Evolutionary conservation across 2,329 filamentous ascomycete genomes (phyloP).

Genomic region (Fusarium keratoplasticum): DNA sequence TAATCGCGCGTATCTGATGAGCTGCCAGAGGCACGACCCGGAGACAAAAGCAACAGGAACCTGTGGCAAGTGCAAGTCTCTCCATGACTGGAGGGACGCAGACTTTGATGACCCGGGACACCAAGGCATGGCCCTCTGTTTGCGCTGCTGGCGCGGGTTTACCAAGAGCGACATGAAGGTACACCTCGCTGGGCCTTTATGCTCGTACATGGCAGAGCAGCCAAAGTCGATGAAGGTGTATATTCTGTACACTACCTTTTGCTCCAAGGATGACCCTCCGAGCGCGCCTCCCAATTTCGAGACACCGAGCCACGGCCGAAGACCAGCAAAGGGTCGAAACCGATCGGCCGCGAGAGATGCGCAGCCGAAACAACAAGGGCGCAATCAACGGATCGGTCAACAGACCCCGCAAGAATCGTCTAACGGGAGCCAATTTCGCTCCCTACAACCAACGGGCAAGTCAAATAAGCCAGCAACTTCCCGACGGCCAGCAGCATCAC

Average conservation of each 20-base stretch:
- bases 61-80: constrained; percentile 23
- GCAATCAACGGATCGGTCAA: neutral
- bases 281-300: constrained; percentile 12
- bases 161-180: constrained; percentile 26
- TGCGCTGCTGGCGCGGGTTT: constrained; percentile 35
- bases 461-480: neutral
- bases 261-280: constrained; percentile 18
- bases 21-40: constrained; percentile 15
- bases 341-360: neutral
- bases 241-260: constrained; percentile 33
- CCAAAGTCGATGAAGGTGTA: constrained; percentile 32
- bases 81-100: constrained; percentile 25
- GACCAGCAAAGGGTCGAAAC: neutral
- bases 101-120: constrained; percentile 21
- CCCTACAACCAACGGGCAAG: neutral
- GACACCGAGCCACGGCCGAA: neutral
- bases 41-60: constrained; percentile 28
- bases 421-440: neutral
- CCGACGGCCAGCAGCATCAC: neutral
- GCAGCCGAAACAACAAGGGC: constrained; percentile 7
- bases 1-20: constrained; percentile 31
- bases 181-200: constrained; percentile 29
- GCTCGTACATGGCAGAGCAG: constrained; percentile 29
- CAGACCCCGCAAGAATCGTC: neutral
- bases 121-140: constrained; percentile 27